Base-by-base conservation (phyloP, 768 basidiomycete species). In the Kwoniella mangroviensis region DNA sequence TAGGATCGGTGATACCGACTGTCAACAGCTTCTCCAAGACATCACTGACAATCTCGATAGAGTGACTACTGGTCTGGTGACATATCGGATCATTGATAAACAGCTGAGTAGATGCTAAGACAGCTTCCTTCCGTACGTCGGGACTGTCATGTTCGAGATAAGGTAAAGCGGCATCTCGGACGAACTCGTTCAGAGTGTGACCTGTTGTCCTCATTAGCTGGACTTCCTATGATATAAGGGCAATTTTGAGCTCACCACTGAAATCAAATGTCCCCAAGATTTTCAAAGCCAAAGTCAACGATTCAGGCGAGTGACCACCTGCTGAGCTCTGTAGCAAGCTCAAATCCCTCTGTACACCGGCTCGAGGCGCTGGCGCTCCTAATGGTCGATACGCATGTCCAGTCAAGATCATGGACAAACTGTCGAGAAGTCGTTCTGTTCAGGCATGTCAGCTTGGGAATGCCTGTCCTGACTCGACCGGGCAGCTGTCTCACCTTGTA, bases 1-100 rank as follows among this genome's bases (percentile, higher is more conserved):
- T 93, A 62, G 95, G 93, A 85, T 99, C 97, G 40, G 96, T 94
- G 64, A 97, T 94, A 11, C 92, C 96, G 41, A 98, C 93, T 1
- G 93, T 95, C 65, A 98, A 84, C 13, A 99, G 86, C 83, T 98
- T 98, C 82, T 97, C 94, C 52, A 98, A 87, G n/a, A 98, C 95
- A 73, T 98, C 96, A 82, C 93, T 93, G 79, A 99, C 95, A 68
- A 98, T 90, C 78, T 98, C 93, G 65, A 97, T 96, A 9, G 95
- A 92, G 83, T 98, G 92, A 75, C 90, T 94, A 85, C 93, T 96
- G 11, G 94, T 91, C 84, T 98, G 95, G 75, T 92, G 93, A 81
- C 93, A 94, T 61, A 98, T 97, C 0, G 95, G 94, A 84, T 99
- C 97, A 67, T 90, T 89, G 69, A 94, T 90, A 79, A 98, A 96